Conservation (phyloP, 192 early-diverging fungal species). For the Jimgerdemannia lactiflua region DNA sequence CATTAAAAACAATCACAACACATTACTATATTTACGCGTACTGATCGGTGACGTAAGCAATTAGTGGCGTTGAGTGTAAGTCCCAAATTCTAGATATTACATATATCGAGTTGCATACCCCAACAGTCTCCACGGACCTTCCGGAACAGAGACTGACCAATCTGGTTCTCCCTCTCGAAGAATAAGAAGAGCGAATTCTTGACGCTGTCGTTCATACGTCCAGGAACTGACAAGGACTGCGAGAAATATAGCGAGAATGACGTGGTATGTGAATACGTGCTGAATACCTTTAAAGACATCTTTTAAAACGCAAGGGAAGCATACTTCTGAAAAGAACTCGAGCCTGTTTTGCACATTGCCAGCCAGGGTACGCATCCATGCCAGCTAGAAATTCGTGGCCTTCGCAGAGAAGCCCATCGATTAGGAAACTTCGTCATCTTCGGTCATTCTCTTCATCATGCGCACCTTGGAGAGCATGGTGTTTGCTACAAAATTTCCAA, state of each 20-base stretch:
- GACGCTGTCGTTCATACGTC: slow-evolving; percentile 27
- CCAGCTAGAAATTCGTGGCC: slow-evolving; percentile 47
- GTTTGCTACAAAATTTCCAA: slow-evolving; percentile 50
- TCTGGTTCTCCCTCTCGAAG: slow-evolving; percentile 77
- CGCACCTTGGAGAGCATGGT: slow-evolving; percentile 82
- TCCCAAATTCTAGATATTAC: too few species aligned
- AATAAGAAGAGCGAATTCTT: slow-evolving; percentile 77
- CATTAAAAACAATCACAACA: too few species aligned
- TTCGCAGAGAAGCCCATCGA: slow-evolving; percentile 23
- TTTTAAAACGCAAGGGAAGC: too few species aligned
- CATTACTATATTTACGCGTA: too few species aligned
- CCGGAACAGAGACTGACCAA: slow-evolving; percentile 53
- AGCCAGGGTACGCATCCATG: slow-evolving; percentile 72
- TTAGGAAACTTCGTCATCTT: slow-evolving; percentile 76
- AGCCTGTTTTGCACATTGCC: slow-evolving; percentile 57
- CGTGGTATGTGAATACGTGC: too few species aligned
- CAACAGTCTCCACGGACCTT: slow-evolving; percentile 67
- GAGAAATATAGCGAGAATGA: too few species aligned
- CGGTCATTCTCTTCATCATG: slow-evolving; percentile 73
- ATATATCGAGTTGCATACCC: too few species aligned
- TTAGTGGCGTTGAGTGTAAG: too few species aligned
- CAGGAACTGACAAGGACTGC: slow-evolving; percentile 15
- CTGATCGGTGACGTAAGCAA: too few species aligned
- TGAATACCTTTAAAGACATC: too few species aligned
- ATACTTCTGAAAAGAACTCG: slow-evolving; percentile 38